phyloP scores from a whole-genome alignment of 1,139 yeast species.

The Kodamaea sp. region DNA sequence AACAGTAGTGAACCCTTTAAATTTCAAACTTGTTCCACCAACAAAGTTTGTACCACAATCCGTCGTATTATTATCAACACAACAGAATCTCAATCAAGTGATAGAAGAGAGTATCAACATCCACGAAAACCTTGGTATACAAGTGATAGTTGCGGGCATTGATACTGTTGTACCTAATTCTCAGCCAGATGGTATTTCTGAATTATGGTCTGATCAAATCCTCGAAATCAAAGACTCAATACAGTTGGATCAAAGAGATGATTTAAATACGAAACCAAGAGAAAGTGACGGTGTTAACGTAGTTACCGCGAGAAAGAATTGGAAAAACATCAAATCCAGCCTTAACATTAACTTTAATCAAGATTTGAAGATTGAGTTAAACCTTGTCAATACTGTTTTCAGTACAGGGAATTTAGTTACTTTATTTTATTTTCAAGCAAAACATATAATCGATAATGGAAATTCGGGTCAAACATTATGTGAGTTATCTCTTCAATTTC shows the following conservation, averaged over 20 bases:
- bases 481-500: slow-evolving; percentile 26
- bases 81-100: slow-evolving; percentile 34
- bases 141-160: slow-evolving; percentile 47
- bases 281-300: slow-evolving; percentile 35
- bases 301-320: slow-evolving; percentile 35
- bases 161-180: slow-evolving; percentile 42
- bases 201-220: slow-evolving; percentile 42
- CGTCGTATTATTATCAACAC: slow-evolving; percentile 37
- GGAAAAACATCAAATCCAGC: slow-evolving; percentile 32
- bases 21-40: slow-evolving; percentile 8
- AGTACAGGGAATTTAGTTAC: slow-evolving; percentile 36
- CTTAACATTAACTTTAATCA: slow-evolving; percentile 21
- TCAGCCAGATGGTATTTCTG: slow-evolving; percentile 42
- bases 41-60: slow-evolving; percentile 9
- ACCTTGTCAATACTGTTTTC: slow-evolving; percentile 42
- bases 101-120: slow-evolving; percentile 32
- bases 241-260: slow-evolving; percentile 24
- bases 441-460: slow-evolving; percentile 19
- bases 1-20: slow-evolving; percentile 12
- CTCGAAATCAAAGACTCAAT: slow-evolving; percentile 22
- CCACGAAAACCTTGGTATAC: slow-evolving; percentile 29
- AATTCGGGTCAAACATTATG: slow-evolving; percentile 32
- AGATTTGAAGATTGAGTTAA: slow-evolving; percentile 19
- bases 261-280: slow-evolving; percentile 18
- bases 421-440: slow-evolving; percentile 33